These are phyloP conservation scores for Flaveria floridana DNA, from an alignment of 140 eudicot genomes.

Conservation along the genomic window DNA sequence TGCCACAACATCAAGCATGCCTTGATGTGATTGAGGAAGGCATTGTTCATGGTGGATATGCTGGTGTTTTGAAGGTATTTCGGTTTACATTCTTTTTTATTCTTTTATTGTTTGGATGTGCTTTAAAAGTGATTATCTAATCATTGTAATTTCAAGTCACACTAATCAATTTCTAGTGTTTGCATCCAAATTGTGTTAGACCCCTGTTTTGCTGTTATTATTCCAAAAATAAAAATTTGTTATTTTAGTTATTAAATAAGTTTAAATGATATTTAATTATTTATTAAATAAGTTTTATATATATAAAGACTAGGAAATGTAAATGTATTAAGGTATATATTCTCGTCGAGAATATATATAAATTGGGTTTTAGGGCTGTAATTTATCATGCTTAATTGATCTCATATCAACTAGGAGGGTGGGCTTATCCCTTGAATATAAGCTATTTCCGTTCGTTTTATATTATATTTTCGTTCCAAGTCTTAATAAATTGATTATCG, in stretches of 20 bases:
- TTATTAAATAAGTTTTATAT: too few species aligned
- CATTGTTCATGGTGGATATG: conserved; percentile 77
- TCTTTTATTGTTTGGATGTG: conserved; percentile 12
- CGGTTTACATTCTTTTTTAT: neutral
- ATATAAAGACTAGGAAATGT: too few species aligned
- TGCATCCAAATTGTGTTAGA: neutral
- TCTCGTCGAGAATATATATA: neutral
- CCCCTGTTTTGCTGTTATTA: neutral
- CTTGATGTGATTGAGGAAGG: conserved; percentile 93
- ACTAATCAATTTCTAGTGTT: conserved; percentile 5
- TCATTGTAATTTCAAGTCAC: neutral
- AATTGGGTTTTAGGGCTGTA: neutral
- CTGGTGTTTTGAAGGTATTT: conserved; percentile 72
- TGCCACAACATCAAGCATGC: conserved; percentile 92
- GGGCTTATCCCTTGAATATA: neutral
- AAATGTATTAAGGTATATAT: neutral
- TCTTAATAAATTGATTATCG: neutral
- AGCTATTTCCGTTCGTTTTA: neutral
- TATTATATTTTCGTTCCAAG: neutral
- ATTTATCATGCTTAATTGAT: neutral
- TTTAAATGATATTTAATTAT: too few species aligned
- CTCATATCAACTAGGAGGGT: neutral
- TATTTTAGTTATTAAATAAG: too few species aligned
- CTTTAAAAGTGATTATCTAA: neutral
- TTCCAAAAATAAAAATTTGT: neutral